Evolutionary conservation across 805 yeast genomes (phyloP).

Genomic region (Debaryomyces castellii): DNA sequence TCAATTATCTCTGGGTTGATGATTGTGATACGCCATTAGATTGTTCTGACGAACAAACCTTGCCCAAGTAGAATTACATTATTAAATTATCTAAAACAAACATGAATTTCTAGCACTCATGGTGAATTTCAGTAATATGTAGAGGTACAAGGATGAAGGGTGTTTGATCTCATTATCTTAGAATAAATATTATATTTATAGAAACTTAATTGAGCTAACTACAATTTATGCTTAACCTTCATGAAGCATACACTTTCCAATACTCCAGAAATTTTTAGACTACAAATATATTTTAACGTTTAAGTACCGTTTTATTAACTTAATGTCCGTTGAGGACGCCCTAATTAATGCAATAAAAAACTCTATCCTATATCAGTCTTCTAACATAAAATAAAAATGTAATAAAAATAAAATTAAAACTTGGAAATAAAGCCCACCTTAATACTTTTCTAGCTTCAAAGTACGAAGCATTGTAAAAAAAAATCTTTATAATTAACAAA

Average conservation of each 20-base stretch:
- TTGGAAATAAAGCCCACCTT: conserved; percentile 11
- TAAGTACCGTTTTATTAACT: conserved; percentile 17
- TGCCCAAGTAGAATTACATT: conserved; percentile 6
- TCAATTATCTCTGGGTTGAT: neutral
- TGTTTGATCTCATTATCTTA: too few relatives aligned
- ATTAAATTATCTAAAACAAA: neutral
- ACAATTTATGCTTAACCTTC: too few relatives aligned
- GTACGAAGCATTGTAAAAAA: conserved; percentile 6
- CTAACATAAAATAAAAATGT: conserved; percentile 15
- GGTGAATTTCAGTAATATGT: neutral
- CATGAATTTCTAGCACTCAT: neutral
- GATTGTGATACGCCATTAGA: neutral
- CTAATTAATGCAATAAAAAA: conserved; percentile 44
- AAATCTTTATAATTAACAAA: conserved; percentile 12
- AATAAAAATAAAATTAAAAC: conserved; percentile 17
- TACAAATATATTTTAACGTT: too few relatives aligned
- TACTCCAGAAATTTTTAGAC: too few relatives aligned
- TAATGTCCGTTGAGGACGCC: conserved; percentile 53
- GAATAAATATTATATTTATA: too few relatives aligned
- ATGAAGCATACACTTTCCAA: too few relatives aligned
- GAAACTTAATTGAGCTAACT: too few relatives aligned
- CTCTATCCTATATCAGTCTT: conserved; percentile 28
- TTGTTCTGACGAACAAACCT: conserved; percentile 7
- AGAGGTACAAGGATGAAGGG: too few relatives aligned
- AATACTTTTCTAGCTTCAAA: conserved; percentile 7